Evolutionary conservation across 2,329 filamentous ascomycete genomes (phyloP), one percentile per base, ranked within the genome.

Genomic region (Zasmidium angulare): DNA sequence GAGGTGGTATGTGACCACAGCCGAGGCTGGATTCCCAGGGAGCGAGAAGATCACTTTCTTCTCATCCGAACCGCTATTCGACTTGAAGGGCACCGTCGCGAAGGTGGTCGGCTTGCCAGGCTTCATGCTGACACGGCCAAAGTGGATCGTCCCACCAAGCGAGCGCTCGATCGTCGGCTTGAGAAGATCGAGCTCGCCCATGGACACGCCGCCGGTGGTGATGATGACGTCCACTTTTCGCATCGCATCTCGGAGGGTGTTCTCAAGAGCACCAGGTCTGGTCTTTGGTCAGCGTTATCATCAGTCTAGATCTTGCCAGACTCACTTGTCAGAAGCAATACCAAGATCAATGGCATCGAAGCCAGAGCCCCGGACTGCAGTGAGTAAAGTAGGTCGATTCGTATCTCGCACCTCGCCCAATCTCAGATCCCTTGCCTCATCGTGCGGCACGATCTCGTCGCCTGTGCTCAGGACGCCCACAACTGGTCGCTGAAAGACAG

Each of bases 51-150:
- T 85, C 59, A 88, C 82, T 71, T 90, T 92, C 1, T 78, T 78
- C 22, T 85, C 75, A 49, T 86, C 82, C 46, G 84, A 78, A 20
- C 86, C 85, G 14, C 68, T 60, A 50, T 73, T 71, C 57, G 64
- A 53, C 64, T 87, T 87, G 70, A 84, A 79, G 0, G 90, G 87
- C 0, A 98, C 84, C 0, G 91, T 97, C 1, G 95, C 95, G 74
- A 99, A 99, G 0, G 95, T 99, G 0, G 93, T 97, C 1, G 95
- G 95, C 76, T 98, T 99, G 3, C 95, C 95, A 0, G 95, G 95
- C 79, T 99, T 99, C 95, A 99, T 98, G 56, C 89, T 85, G 2
- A 99, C 95, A 2, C 95, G 89, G 22, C 95, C 95, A 68, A 99
- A 99, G 75, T 97, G 95, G 66, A 99, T 96, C 0, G 88, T 95